Base-by-base conservation (phyloP, 179 eudicot genomes). In the Dionaea muscipula region DNA sequence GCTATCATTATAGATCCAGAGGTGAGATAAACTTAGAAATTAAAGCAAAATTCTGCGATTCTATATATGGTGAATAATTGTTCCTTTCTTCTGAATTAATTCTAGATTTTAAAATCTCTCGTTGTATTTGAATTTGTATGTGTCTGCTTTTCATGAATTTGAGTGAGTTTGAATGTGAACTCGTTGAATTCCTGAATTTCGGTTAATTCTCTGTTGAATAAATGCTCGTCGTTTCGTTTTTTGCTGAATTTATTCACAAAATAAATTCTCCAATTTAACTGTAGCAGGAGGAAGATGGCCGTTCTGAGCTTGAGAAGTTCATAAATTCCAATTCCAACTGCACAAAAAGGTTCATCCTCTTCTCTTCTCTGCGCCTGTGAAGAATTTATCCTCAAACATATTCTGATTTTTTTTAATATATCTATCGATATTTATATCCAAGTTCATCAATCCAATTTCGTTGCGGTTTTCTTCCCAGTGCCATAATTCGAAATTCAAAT, bases 1-100 rank as follows among this genome's bases (percentile, higher is more conserved):
- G n/a, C n/a, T n/a, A 36, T 47, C 33, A 51, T 47, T 25, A 26
- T 57, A 64, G 81, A 80, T 79, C 77, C 70, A 53, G 74, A 76
- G 81, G 90, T 85, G 60, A 48, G 47, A 36, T 37, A 47, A n/a
- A n/a, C n/a, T n/a, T n/a, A 38, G 18, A 18, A 49, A 47, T 47
- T 57, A 15, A 44, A 14, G 27, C 20, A 19, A 25, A 7, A 16
- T n/a, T n/a, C n/a, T n/a, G n/a, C n/a, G n/a, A n/a, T n/a, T n/a
- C n/a, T n/a, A n/a, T n/a, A n/a, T n/a, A n/a, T n/a, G n/a, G n/a
- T n/a, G n/a, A n/a, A n/a, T n/a, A n/a, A n/a, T n/a, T n/a, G 47
- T 27, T 4, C 39, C n/a, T 62, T 31, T 53, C 21, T 46, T 17
- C 33, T 47, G 47, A 26, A 47, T 17, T 38, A 26, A 44, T 35